Evolutionary conservation across 768 basidiomycete species (phyloP), one percentile per base, ranked within the genome.

Genomic region (Mrakia blollopis): DNA sequence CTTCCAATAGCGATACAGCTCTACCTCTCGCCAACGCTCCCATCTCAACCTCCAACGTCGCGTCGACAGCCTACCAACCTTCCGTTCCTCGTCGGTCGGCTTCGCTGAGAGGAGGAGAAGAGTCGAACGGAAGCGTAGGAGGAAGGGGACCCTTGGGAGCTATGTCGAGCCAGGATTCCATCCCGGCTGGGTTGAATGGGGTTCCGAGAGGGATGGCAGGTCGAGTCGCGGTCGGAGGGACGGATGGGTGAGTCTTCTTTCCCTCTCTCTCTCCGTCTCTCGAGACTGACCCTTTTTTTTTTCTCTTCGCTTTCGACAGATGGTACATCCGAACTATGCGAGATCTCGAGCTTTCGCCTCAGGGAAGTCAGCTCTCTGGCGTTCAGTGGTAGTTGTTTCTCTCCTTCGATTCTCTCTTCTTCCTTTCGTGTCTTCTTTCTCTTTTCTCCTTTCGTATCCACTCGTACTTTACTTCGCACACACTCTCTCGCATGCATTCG

Each of bases 301-400:
- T 25, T 60, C 41, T 7, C 0, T 23, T 47, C 41, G 18, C 23
- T 11, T 1, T 44, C 67, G 0, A 16, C 70, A 80, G 80, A n/a
- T 81, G 80, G 80, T 74, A 79, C 54, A 67, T 75, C 73, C 78
- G 79, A 44, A 76, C 79, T 52, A 80, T 81, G 80, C 72, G 78
- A 21, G 74, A 76, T 54, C 73, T 81, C 25, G 80, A 81, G 61
- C 68, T 80, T 39, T 72, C 78, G 4, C 78, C 77, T 69, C 75
- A 73, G 44, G 70, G 71, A 25, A 63, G n/a, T 54, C 69, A 50
- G 16, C 75, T 78, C 57, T 57, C 39, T 21, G 73, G 73, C 7
- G 57, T 73, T 18, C 57, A 63, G 21, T 73, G 73, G 73, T 73
- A 63, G 61, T n/a, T 25, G n/a, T 21, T 21, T 50, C 18, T 14